Evolutionary conservation across 352 stramenopile species (phyloP), one percentile per base, ranked within the genome.

Genomic region (Phytophthora citricola): DNA sequence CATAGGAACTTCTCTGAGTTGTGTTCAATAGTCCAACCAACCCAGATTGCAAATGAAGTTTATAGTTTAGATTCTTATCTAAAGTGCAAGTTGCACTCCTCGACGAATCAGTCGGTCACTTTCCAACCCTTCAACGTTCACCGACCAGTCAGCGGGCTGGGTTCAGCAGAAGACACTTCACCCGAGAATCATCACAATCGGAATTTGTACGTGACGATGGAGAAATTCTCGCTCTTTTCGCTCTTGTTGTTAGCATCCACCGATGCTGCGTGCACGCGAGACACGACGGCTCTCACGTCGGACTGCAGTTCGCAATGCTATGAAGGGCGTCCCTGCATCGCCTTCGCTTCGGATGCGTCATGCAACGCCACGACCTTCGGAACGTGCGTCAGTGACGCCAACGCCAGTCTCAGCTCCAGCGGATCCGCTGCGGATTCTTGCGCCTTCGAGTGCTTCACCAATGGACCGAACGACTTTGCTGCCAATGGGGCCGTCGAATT

Each of bases 371-470:
- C 58, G 14, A 50, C 54, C 12, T 69, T 73, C 34, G 65, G 65
- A 1, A 58, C 51, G 17, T 73, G 65, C 36, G 59, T 73, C 22
- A 58, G 27, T 40, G 39, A 49, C 58, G 20, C 3, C 3, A 63
- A 58, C 27, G 49, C 10, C 22, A 75, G 69, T 26, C 71, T 51
- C 50, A 50, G 46, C 14, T 78, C 70, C 31, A 62, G 32, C 8
- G 50, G 59, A 12, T 71, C 57, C 36, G 34, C 15, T 14, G 62
- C 20, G 2, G 66, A 73, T 20, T 65, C 60, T 22, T 89, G 81
- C 59, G 26, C 66, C 12, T 89, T 76, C 53, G 75, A 82, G 58
- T 90, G 81, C 43, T 83, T 89, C 48, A 85, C 69, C 53, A 85
- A 85, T 56, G 71, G 77, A 7, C 47, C 51, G 1, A 57, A 64